Evolutionary conservation across 441 rosid genomes (phyloP), one percentile per base, ranked within the genome.

Genomic region (Aquilaria agallochum): DNA sequence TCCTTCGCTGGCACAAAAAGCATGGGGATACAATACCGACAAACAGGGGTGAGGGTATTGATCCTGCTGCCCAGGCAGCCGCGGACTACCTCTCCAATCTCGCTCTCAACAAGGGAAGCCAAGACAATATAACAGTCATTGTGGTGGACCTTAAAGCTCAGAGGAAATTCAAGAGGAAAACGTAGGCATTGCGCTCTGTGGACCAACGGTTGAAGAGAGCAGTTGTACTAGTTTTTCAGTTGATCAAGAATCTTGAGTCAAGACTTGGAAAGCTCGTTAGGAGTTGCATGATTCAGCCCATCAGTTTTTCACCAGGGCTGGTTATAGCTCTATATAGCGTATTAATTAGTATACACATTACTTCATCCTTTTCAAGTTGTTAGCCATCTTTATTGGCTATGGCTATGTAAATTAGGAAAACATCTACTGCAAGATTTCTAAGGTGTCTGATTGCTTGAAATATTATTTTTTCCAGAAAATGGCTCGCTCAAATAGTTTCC

Each of bases 51-150:
- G 81, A 72, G 27, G 84, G 78, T 50, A 58, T 66, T 27, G 86
- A 86, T 61, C 86, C 80, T 0, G 89, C 89, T 0, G 84, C 92
- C 0, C 82, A 75, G 71, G 78, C 83, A 0, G 92, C 92, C 0
- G 84, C 92, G 1, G 87, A 86, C 55, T 77, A 76, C 65, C 80
- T 86, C 27, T 68, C 89, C 0, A 80, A 69, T 76, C 72, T 83
- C 53, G 92, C 89, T 20, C 64, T 80, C 15, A 82, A 80, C 31
- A 83, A 77, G 70, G 92, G 92, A 54, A 86, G 92, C 71, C 71
- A 78, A 68, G 92, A 80, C 70, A 82, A 83, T 60, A 83, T 83
- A 63, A 79, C 73, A 13, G 83, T 82, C 36, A 79, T 80, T 59
- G 87, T 82, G 5, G 75, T 83, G 14, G 87, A 83, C 77, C 71